phyloP scores from a whole-genome alignment of 768 basidiomycete species.

The Trametes cingulata region DNA sequence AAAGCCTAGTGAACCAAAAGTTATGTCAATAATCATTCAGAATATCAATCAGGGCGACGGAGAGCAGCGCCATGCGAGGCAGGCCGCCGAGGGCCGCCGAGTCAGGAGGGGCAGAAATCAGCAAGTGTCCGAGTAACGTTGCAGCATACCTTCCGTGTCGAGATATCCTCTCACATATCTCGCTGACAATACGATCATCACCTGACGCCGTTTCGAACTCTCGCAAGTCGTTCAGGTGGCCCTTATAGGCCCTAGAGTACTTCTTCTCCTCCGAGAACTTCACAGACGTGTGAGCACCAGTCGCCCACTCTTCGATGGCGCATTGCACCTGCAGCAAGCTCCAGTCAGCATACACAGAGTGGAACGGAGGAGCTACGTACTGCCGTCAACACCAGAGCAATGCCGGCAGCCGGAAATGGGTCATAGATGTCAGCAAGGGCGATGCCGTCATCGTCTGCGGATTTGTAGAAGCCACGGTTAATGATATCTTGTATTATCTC shows the following conservation, averaged over 20 bases:
- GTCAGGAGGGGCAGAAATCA: too few relatives aligned
- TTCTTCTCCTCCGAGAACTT: not conserved
- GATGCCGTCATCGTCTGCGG: constrained; percentile 1
- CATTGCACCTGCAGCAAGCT: constrained; percentile 10
- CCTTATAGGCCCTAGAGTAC: too few relatives aligned
- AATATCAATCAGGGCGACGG: too few relatives aligned
- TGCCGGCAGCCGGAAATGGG: not conserved
- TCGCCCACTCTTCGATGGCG: constrained; percentile 1
- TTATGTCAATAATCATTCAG: too few relatives aligned
- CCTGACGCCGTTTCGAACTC: not conserved
- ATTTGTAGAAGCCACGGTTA: constrained; percentile 3
- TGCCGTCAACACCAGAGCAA: not conserved
- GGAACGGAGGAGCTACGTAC: not conserved
- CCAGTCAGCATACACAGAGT: not conserved
- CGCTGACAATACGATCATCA: not conserved
- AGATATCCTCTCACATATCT: not conserved
- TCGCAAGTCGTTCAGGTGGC: not conserved
- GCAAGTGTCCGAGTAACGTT: not conserved
- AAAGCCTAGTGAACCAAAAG: too few relatives aligned
- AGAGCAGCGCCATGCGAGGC: not conserved
- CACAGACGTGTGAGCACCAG: not conserved
- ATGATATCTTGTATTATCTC: constrained; percentile 1
- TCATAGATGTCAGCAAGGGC: not conserved
- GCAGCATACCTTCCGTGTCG: not conserved
- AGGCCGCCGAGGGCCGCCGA: too few relatives aligned